These are phyloP conservation scores for Penicillium riverlandense DNA, from an alignment of 495 filamentous ascomycete genomes.

Conservation along the genomic window DNA sequence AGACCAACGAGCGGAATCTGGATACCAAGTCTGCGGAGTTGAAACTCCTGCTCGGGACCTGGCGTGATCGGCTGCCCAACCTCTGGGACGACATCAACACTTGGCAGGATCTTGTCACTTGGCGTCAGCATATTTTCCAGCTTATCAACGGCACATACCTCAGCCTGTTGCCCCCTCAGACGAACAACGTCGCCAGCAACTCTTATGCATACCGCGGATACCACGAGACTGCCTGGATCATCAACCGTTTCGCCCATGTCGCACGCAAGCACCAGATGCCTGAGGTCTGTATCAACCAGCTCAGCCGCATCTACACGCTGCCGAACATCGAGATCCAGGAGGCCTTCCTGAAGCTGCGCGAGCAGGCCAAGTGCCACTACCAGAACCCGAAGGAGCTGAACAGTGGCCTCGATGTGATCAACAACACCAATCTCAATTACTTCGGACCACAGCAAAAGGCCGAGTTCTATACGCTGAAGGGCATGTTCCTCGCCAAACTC, in stretches of 20 bases:
- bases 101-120: constrained; percentile 98
- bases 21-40: constrained; percentile 93
- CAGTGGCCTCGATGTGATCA: constrained; percentile 93
- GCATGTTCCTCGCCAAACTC: constrained; percentile 97
- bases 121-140: constrained; percentile 97
- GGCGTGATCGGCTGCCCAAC: constrained; percentile 93
- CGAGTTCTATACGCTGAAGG: constrained; percentile 98
- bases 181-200: constrained; percentile 69
- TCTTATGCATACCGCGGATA: constrained; percentile 96
- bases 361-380: constrained; percentile 98
- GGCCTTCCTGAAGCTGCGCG: constrained; percentile 91
- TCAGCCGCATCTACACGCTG: constrained; percentile 95
- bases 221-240: constrained; percentile 99
- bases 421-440: constrained; percentile 98
- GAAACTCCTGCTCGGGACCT: constrained; percentile 87
- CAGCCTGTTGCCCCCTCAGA: constrained; percentile 70
- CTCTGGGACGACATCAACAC: constrained; percentile 99
- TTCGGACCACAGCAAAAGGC: constrained; percentile 95
- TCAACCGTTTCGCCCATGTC: constrained; percentile 97
- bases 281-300: constrained; percentile 93
- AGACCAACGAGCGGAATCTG: constrained; percentile 77
- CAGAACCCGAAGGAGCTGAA: constrained; percentile 88
- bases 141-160: constrained; percentile 95
- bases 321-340: constrained; percentile 99
- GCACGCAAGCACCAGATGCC: constrained; percentile 94